Evolutionary conservation across 345 rosid species (phyloP), one percentile per base, ranked within the genome.

Genomic region (Bruguiera sexangula): DNA sequence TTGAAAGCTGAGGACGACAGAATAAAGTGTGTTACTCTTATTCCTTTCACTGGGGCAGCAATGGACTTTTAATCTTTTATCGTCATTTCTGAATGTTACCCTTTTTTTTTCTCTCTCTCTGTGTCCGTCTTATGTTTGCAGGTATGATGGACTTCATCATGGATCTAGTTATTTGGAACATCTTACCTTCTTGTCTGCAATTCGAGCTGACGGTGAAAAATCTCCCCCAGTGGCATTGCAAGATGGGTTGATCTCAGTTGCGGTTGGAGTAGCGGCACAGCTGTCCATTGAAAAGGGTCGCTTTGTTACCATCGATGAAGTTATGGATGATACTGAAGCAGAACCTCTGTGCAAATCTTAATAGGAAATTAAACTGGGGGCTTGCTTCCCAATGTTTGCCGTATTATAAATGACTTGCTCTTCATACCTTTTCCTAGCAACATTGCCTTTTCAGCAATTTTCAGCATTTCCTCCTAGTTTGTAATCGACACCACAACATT

Each of bases 221-320:
- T 79, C 78, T 69, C 91, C 91, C 3, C 87, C 86, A 3, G 93
- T 91, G 52, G 90, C 83, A 80, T 76, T 91, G 86, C 86, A 82
- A 55, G 99, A 95, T 63, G 99, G 97, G 60, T 73, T 95, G 83
- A 78, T 95, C 71, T 88, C 99, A 29, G 96, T 95, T 58, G 97
- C 97, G 19, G 92, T 95, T 0, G 98, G 97, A 79, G 96, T 94
- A 75, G 98, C 98, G 60, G 98, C 96, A 30, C 98, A 94, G 77
- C 83, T 85, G 67, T 94, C 98, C 15, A 94, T 94, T 64, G 87
- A 86, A 73, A 76, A 83, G 60, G 88, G 92, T 30, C 82, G 87
- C 48, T 83, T 84, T 79, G 87, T 95, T 31, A 79, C 78, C 15
- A 83, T 90, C 22, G 72, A 81, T 4, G 99, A 95, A 83, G 92